Conservation (phyloP, 441 rosid species). For the Erodium texanum region DNA sequence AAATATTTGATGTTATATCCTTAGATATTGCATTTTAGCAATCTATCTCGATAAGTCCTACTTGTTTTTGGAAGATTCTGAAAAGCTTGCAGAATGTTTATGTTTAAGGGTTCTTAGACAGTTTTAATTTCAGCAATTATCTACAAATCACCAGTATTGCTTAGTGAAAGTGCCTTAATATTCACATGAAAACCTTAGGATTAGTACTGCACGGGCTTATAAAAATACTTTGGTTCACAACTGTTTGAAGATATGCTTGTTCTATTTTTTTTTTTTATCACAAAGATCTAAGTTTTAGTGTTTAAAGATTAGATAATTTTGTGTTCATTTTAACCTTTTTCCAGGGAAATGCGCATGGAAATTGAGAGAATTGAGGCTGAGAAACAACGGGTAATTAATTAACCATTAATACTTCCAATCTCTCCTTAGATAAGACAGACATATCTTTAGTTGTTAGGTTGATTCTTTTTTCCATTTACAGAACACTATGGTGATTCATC, state of each 20-base stretch:
- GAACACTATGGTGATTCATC: not conserved
- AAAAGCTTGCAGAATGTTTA: not conserved
- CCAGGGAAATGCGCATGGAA: constrained; percentile 75
- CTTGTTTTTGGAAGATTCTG: no score
- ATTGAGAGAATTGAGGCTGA: constrained; percentile 84
- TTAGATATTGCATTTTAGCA: not conserved
- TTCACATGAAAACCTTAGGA: not conserved
- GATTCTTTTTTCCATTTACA: no score
- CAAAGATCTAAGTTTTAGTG: not conserved
- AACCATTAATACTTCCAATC: no score
- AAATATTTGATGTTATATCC: not conserved
- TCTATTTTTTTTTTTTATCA: not conserved
- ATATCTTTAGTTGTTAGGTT: not conserved
- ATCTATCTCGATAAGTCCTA: not conserved
- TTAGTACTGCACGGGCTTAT: not conserved
- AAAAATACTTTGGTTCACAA: no score
- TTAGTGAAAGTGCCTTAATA: no score
- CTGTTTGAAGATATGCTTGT: not conserved
- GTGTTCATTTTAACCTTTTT: not conserved
- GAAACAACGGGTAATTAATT: constrained; percentile 61
- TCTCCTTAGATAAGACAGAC: no score
- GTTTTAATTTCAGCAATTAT: no score
- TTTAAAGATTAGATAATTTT: not conserved
- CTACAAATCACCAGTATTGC: not conserved
- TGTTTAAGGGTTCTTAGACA: no score